Evolutionary conservation across 2,329 filamentous ascomycete genomes (phyloP), one percentile per base, ranked within the genome.

Genomic region (Claviceps paspali): DNA sequence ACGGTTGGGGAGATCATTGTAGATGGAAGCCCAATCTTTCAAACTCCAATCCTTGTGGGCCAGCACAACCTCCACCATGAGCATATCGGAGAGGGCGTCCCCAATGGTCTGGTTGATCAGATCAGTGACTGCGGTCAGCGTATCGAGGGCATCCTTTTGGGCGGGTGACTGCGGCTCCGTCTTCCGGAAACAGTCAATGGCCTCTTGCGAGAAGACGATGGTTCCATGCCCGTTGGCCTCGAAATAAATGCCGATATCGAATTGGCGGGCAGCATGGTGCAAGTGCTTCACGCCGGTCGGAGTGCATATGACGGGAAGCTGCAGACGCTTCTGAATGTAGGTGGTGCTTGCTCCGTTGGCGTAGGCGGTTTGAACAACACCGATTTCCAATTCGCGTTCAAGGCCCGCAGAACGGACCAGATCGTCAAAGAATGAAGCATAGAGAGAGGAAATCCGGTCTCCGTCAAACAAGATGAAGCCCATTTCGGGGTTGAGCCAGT

Each of bases 191-290:
- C 74, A 70, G 48, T 80, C 79, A 33, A 88, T 65, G 4, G 88
- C 88, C 41, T 83, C 77, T 40, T 81, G 74, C 1, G 84, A 93
- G 68, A 98, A 98, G 38, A 96, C 79, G 26, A 96, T 82, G 8
- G 91, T 98, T 46, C 91, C 91, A 60, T 98, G 91, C 22, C 91
- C 91, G 55, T 98, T 98, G 46, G 91, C 91, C 65, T 98, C 91
- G 52, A 98, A 98, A 65, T 98, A 98, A 36, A 96, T 85, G 40
- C 91, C 91, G 38, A 96, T 79, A 51, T 98, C 91, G 50, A 92
- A 94, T 47, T 87, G 83, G 51, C 83, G 78, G 28, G 91, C 91
- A n/a, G 85, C 91, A 54, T 96, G 91, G 62, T 98, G 91, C 44
- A 98, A 73, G 61, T 95, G 83, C 68, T 98, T 98, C 43, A 98